Evolutionary conservation across 352 stramenopile genomes (phyloP).

Genomic region (Phytophthora kernoviae): DNA sequence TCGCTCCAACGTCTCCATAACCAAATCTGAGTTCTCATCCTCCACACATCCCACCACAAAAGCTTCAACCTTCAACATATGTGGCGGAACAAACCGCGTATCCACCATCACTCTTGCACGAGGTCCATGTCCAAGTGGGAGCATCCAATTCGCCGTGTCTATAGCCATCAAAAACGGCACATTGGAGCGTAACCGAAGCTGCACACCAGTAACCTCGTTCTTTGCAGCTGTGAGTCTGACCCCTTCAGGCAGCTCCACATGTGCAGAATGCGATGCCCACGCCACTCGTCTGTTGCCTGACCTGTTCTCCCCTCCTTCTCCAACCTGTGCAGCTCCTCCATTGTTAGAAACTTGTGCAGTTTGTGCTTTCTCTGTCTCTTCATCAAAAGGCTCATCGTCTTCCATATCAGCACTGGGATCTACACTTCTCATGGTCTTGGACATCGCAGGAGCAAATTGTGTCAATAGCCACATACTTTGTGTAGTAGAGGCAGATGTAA

Average conservation of each 20-base stretch:
- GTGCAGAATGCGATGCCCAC: conserved; percentile 39
- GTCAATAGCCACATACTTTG: conserved; percentile 50
- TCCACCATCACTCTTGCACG: conserved; percentile 62
- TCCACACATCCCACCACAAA: conserved; percentile 68
- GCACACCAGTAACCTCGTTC: conserved; percentile 64
- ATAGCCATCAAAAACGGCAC: conserved; percentile 54
- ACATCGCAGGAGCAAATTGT: conserved; percentile 60
- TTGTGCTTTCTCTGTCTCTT: conserved; percentile 27
- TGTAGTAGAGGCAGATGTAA: background rate
- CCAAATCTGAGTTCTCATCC: conserved; percentile 56
- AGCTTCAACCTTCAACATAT: conserved; percentile 48
- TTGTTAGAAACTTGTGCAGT: conserved; percentile 2
- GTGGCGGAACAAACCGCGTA: conserved; percentile 54
- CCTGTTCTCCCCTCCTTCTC: background rate
- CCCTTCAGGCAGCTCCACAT: conserved; percentile 42
- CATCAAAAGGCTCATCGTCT: conserved; percentile 44
- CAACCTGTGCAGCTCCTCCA: conserved; percentile 4
- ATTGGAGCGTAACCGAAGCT: conserved; percentile 66
- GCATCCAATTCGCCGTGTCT: conserved; percentile 63
- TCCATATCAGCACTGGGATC: conserved; percentile 46
- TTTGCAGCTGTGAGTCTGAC: conserved; percentile 46
- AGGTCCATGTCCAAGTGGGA: conserved; percentile 57
- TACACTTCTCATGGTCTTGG: conserved; percentile 36
- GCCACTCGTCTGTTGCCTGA: conserved; percentile 28
- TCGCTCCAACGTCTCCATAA: conserved; percentile 67